A percentile compares a stretch with the other conserved stretches of the same genome.
Conservation (phyloP, 768 basidiomycete genomes). For the Flagelloscypha sp. region DNA sequence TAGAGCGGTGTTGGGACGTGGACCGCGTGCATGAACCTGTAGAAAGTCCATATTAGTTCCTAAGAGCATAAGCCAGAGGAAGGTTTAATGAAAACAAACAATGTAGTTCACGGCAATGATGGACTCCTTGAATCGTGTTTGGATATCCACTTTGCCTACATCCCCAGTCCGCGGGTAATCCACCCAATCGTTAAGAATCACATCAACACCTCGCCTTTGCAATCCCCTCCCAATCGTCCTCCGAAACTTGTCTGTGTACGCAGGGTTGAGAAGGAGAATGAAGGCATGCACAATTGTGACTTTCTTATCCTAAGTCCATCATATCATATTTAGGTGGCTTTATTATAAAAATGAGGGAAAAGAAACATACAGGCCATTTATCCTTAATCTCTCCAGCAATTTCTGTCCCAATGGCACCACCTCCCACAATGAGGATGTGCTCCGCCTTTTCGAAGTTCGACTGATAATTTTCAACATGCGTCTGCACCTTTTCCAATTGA, state of each 20-base stretch:
- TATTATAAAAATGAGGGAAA: not conserved
- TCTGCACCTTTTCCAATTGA: conserved; percentile 16
- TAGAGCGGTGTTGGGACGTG: conserved; percentile 46
- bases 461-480: conserved; percentile 22
- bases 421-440: conserved; percentile 46
- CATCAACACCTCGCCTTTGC: conserved; percentile 34
- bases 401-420: conserved; percentile 40
- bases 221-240: conserved; percentile 34
- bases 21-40: conserved; percentile 31
- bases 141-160: conserved; percentile 30
- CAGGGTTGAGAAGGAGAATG: conserved; percentile 43
- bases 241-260: conserved; percentile 50
- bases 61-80: not conserved
- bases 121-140: too few relatives aligned
- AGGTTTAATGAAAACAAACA: not conserved
- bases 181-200: conserved; percentile 47
- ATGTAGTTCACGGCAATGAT: too few relatives aligned
- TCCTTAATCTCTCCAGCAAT: conserved; percentile 4
- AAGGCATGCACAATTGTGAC: conserved; percentile 57
- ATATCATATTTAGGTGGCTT: not conserved
- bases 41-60: not conserved
- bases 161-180: conserved; percentile 35
- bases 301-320: conserved; percentile 26
- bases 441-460: conserved; percentile 28
- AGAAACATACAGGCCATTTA: conserved; percentile 18